Base-by-base conservation (phyloP, 2,329 filamentous ascomycete species). In the Saccharata proteae region DNA sequence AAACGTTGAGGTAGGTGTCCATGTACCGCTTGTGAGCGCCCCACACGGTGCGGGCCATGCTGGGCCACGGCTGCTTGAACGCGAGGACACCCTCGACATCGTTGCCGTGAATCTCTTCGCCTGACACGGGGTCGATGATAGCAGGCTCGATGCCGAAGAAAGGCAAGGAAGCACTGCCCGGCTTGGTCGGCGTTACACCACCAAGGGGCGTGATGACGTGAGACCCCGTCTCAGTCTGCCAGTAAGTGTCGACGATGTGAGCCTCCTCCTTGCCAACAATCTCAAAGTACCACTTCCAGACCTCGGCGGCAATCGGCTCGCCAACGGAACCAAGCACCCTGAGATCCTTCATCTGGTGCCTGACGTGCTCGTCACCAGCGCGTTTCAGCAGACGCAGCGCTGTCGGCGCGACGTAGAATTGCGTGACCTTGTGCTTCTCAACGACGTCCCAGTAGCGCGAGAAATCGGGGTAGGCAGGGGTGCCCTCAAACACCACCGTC, bases 221-320 rank as follows among this genome's bases (percentile, higher is more conserved):
- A 40, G 83, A 96, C 35, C 90, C 90, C 2, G 90, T 98, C 67
- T 98, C 90, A 32, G 90, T 98, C 73, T 98, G 90, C 90, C 90
- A 98, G 71, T 98, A 98, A 32, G 90, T 98, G 84, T 93, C 52
- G 34, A 94, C 78, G 56, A 98, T 69, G 52, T 98, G 90, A 29
- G 83, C 80, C 58, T 93, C 78, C 59, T 88, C 79, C 69, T 85
- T 92, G 51, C 90, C 90, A 32, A 98, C 85, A 44, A 80, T 71
- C 59, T 96, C 85, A 55, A 85, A 88, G 64, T 96, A 98, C 90
- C 90, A 98, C 64, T 96, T 96, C 90, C 90, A 98, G 37, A 98
- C 81, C 59, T 98, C 90, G 14, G 88, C 83, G 12, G 90, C 88
- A 48, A 98, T 98, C 22, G 90, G 90, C 65, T 98, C 90, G 44